Evolutionary conservation across 768 basidiomycete genomes (phyloP).

Genomic region (Mycena olivaceomarginata): DNA sequence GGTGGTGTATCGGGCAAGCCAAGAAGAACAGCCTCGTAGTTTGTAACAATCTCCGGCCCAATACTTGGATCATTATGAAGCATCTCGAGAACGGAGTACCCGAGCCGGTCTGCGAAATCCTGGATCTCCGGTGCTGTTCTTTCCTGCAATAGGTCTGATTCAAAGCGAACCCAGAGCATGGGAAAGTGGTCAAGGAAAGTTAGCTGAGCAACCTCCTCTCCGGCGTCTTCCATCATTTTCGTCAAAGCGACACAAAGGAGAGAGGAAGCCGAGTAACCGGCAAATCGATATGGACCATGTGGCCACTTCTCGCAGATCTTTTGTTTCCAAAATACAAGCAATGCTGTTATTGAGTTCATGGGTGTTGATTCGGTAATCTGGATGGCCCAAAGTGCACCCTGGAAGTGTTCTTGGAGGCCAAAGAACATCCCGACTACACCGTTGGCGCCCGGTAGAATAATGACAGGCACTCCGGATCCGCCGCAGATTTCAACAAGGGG

Average conservation of each 20-base stretch:
- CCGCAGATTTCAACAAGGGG: slow-evolving; percentile 34
- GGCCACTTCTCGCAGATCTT: slow-evolving; percentile 32
- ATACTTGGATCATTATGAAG: too few relatives aligned
- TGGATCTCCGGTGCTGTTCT: too few relatives aligned
- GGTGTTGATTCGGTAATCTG: slow-evolving; percentile 36
- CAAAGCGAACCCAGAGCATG: neutral
- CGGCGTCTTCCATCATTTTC: slow-evolving; percentile 34
- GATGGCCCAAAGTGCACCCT: slow-evolving; percentile 30
- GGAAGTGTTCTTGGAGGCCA: slow-evolving; percentile 12
- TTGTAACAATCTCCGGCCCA: too few relatives aligned
- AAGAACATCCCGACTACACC: slow-evolving; percentile 15
- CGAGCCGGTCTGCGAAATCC: too few relatives aligned
- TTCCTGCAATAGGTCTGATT: too few relatives aligned
- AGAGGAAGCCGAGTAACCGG: slow-evolving; percentile 15
- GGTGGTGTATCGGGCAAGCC: too few relatives aligned
- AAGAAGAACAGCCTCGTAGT: too few relatives aligned
- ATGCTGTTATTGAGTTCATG: neutral
- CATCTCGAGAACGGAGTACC: too few relatives aligned
- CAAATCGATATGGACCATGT: slow-evolving; percentile 38
- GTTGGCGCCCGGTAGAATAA: slow-evolving; percentile 27
- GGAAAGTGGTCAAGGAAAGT: slow-evolving; percentile 38
- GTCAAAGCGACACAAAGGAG: slow-evolving; percentile 29
- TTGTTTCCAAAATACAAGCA: slow-evolving; percentile 29
- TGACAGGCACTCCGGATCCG: slow-evolving; percentile 19
- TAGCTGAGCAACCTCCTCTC: slow-evolving; percentile 31